These are phyloP conservation scores for Brettanomyces nanus DNA, from an alignment of 805 yeast species.

Conservation along the genomic window DNA sequence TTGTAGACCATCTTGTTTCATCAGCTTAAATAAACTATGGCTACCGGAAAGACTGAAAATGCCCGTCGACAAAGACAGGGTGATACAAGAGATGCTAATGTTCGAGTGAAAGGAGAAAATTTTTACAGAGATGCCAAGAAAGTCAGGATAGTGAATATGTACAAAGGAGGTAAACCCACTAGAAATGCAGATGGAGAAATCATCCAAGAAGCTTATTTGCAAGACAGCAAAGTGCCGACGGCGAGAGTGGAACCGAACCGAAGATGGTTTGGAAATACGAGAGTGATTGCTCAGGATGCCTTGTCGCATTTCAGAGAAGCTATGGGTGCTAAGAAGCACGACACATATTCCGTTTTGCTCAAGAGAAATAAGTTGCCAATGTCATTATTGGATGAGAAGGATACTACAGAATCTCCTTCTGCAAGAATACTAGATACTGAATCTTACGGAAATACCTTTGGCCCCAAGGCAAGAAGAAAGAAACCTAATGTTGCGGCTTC, in stretches of 20 bases:
- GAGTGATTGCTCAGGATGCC: slow-evolving; percentile 97
- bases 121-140: slow-evolving; percentile 92
- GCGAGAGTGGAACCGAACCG: slow-evolving; percentile 96
- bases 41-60: slow-evolving; percentile 88
- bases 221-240: slow-evolving; percentile 76
- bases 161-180: slow-evolving; percentile 81
- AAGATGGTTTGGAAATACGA: slow-evolving; percentile 95
- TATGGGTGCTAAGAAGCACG: slow-evolving; percentile 74
- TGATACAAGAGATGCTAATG: slow-evolving; percentile 78
- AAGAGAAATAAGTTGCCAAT: slow-evolving; percentile 90
- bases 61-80: slow-evolving; percentile 78
- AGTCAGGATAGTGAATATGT: slow-evolving; percentile 86
- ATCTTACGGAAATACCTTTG: slow-evolving; percentile 72
- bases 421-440: slow-evolving; percentile 85
- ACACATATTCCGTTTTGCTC: slow-evolving; percentile 76
- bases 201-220: slow-evolving; percentile 79
- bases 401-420: slow-evolving; percentile 64
- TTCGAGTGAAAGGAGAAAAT: slow-evolving; percentile 94
- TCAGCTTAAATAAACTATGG: slow-evolving; percentile 53
- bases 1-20: too few relatives aligned
- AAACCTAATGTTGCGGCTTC: slow-evolving; percentile 73
- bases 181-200: slow-evolving; percentile 85
- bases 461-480: slow-evolving; percentile 91
- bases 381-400: slow-evolving; percentile 88
- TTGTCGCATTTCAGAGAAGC: slow-evolving; percentile 90